A percentile compares a stretch with the other conserved stretches of the same genome.
These are phyloP conservation scores for Lachancea fermentati DNA, from an alignment of 805 yeast species.

Conservation along the genomic window DNA sequence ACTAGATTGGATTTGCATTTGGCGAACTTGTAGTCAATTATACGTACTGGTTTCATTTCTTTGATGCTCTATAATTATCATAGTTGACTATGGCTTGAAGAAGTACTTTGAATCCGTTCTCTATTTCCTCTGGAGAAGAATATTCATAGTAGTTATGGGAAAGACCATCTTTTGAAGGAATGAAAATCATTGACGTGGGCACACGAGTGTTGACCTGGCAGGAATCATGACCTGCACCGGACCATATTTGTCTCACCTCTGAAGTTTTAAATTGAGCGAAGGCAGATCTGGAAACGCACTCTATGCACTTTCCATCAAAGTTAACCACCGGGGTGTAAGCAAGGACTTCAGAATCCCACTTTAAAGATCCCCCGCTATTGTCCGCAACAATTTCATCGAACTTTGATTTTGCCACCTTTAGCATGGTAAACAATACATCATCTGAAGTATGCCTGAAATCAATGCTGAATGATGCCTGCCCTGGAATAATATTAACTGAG, in stretches of 20 bases:
- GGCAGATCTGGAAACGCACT: constrained; percentile 47
- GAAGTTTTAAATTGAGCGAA: constrained; percentile 41
- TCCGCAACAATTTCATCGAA: constrained; percentile 31
- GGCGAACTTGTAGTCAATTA: no score
- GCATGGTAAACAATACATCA: constrained; percentile 34
- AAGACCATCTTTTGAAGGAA: constrained; percentile 59
- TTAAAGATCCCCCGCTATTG: constrained; percentile 19
- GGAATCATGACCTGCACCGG: constrained; percentile 72
- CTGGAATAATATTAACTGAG: constrained; percentile 61
- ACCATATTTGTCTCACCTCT: constrained; percentile 39
- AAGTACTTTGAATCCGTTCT: constrained; percentile 50
- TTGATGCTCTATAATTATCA: constrained; percentile 22
- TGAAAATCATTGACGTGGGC: constrained; percentile 68
- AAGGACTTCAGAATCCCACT: constrained; percentile 35
- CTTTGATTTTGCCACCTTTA: constrained; percentile 34
- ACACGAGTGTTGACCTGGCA: constrained; percentile 46
- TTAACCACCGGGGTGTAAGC: constrained; percentile 47
- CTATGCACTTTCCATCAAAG: constrained; percentile 45
- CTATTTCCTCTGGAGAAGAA: constrained; percentile 54
- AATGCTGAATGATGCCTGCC: constrained; percentile 47
- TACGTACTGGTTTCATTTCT: neutral
- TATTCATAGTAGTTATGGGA: constrained; percentile 62
- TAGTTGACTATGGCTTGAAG: constrained; percentile 41
- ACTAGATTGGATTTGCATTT: no score
- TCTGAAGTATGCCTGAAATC: constrained; percentile 54